A percentile compares a stretch with the other conserved stretches of the same genome.
phyloP scores from a whole-genome alignment of 2,329 filamentous ascomycete genomes.

The Fusarium multiceps region DNA sequence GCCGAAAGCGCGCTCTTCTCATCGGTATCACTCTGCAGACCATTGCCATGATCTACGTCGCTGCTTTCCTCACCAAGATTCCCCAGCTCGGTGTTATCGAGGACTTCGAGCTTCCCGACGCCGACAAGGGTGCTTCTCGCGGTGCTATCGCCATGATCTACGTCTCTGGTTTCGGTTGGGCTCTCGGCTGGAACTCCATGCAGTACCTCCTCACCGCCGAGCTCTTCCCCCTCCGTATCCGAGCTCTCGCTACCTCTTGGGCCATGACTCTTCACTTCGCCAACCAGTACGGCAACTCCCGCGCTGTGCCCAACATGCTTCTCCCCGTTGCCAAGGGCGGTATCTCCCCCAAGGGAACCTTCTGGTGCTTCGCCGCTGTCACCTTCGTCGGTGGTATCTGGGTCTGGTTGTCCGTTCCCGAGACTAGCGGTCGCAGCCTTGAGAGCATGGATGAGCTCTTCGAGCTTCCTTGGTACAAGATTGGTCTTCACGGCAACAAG shows the following conservation, averaged over 20 bases:
- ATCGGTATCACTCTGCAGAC: conserved; percentile 70
- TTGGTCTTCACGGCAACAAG: conserved; percentile 68
- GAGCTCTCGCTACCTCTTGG: conserved; percentile 75
- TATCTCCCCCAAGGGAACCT: conserved; percentile 73
- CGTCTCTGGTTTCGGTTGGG: conserved; percentile 75
- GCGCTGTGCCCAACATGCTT: conserved; percentile 81
- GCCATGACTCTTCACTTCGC: conserved; percentile 84
- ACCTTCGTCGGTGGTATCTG: conserved; percentile 75
- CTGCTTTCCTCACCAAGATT: conserved; percentile 70
- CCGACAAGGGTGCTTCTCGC: conserved; percentile 67
- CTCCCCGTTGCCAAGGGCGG: conserved; percentile 60
- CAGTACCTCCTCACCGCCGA: conserved; percentile 84
- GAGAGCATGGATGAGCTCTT: conserved; percentile 80
- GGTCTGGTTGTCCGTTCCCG: conserved; percentile 79
- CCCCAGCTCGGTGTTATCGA: conserved; percentile 66
- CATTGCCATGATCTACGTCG: conserved; percentile 71
- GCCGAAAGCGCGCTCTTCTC: conserved; percentile 75
- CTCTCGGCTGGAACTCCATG: conserved; percentile 79
- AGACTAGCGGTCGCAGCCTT: conserved; percentile 73
- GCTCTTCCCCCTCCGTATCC: conserved; percentile 79
- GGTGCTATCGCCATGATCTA: conserved; percentile 81
- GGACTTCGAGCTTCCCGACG: conserved; percentile 57
- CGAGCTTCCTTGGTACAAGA: conserved; percentile 78
- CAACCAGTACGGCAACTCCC: conserved; percentile 81
- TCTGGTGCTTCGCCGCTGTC: conserved; percentile 79